These are phyloP conservation scores for Suhomyces wounanorum DNA, from an alignment of 1,139 yeast species.

Conservation along the genomic window DNA sequence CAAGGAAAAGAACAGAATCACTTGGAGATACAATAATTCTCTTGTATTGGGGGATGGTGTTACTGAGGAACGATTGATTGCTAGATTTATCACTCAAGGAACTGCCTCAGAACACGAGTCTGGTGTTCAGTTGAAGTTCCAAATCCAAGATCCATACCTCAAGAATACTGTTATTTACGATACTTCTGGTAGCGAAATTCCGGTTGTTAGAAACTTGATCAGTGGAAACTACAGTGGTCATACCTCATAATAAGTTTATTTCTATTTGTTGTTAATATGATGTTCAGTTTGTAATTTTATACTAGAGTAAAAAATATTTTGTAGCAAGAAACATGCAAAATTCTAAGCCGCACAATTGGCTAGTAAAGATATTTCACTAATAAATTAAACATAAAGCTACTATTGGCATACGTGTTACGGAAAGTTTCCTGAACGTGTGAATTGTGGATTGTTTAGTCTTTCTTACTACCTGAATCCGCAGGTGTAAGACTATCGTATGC, in stretches of 20 bases:
- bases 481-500: slow-evolving; percentile 51
- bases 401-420: background rate
- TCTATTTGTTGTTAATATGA: slow-evolving; percentile 4
- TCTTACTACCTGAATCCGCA: background rate
- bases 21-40: slow-evolving; percentile 71
- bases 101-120: slow-evolving; percentile 63
- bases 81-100: slow-evolving; percentile 68
- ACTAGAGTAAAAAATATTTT: background rate
- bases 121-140: slow-evolving; percentile 71
- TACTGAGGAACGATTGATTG: slow-evolving; percentile 63
- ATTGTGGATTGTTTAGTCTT: background rate
- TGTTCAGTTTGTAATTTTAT: slow-evolving; percentile 2
- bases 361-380: background rate
- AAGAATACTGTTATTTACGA: slow-evolving; percentile 27
- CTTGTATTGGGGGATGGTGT: slow-evolving; percentile 36
- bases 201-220: slow-evolving; percentile 35
- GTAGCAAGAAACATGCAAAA: too few relatives aligned
- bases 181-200: slow-evolving; percentile 25
- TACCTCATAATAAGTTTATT: slow-evolving; percentile 7
- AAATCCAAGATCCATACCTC: slow-evolving; percentile 31
- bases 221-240: slow-evolving; percentile 43
- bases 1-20: slow-evolving; percentile 78
- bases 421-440: background rate
- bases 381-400: too few relatives aligned
- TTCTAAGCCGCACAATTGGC: too few relatives aligned